These are phyloP conservation scores for Piloderma croceum DNA, from an alignment of 768 basidiomycete genomes.

Conservation along the genomic window DNA sequence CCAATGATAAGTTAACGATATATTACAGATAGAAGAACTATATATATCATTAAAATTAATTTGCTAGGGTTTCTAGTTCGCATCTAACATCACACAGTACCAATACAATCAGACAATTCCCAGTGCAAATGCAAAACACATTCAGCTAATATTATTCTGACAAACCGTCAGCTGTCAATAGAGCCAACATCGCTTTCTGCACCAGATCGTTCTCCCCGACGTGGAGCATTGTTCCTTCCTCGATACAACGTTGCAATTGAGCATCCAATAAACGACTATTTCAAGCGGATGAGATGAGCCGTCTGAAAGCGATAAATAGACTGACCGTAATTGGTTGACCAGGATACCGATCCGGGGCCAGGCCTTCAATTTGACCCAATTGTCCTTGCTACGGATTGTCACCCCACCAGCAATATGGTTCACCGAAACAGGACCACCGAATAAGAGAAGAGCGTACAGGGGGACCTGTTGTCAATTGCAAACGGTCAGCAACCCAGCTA, in stretches of 20 bases:
- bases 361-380: slow-evolving; percentile 58
- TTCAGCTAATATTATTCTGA: background rate
- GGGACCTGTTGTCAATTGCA: slow-evolving; percentile 53
- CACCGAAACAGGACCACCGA: slow-evolving; percentile 74
- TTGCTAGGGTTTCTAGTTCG: too few relatives aligned
- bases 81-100: too few relatives aligned
- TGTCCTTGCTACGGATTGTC: slow-evolving; percentile 49
- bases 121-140: too few relatives aligned
- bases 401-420: slow-evolving; percentile 81
- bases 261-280: slow-evolving; percentile 62
- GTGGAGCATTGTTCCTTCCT: slow-evolving; percentile 48
- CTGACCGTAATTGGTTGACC: slow-evolving; percentile 78
- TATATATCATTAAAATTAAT: too few relatives aligned
- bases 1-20: too few relatives aligned
- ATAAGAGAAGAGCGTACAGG: slow-evolving; percentile 77
- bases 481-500: background rate
- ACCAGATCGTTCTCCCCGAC: slow-evolving; percentile 50
- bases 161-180: slow-evolving; percentile 35
- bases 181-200: slow-evolving; percentile 37
- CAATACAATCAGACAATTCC: too few relatives aligned
- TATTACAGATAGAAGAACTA: too few relatives aligned
- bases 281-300: background rate
- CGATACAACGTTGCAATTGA: slow-evolving; percentile 60
- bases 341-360: slow-evolving; percentile 90
- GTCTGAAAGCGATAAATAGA: slow-evolving; percentile 1